These are phyloP conservation scores for Liquidambar formosana DNA, from an alignment of 164 flowering plant species.

Conservation along the genomic window DNA sequence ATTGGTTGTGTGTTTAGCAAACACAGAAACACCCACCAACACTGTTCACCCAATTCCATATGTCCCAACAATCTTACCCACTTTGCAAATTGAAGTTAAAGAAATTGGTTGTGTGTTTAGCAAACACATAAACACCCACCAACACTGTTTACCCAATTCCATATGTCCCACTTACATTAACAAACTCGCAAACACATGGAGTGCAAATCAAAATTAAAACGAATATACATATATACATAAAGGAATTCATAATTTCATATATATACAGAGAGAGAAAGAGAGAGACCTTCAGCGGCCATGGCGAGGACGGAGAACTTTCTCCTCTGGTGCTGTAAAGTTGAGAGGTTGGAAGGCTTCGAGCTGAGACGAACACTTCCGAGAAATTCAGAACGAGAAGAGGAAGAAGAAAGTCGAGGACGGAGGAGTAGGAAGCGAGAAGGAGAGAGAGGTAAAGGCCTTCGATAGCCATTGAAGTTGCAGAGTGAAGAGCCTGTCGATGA, in stretches of 20 bases:
- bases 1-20: not conserved
- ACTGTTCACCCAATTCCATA: no score
- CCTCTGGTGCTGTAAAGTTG: slow-evolving; percentile 20
- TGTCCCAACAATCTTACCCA: not conserved
- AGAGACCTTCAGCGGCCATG: slow-evolving; percentile 53
- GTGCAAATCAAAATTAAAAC: not conserved
- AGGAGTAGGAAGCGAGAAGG: slow-evolving; percentile 25
- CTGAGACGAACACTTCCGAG: slow-evolving; percentile 33
- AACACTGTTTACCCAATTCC: no score
- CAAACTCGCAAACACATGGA: not conserved
- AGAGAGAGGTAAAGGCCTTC: slow-evolving; percentile 26
- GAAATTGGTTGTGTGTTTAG: not conserved
- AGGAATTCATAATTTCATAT: not conserved
- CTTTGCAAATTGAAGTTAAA: not conserved
- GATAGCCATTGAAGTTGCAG: slow-evolving; percentile 31
- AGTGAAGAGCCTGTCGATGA: slow-evolving; percentile 20
- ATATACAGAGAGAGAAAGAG: not conserved
- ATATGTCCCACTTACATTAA: not conserved
- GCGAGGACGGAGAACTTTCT: slow-evolving; percentile 55
- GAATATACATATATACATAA: not conserved
- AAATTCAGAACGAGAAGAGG: slow-evolving; percentile 35
- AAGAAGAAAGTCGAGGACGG: slow-evolving; percentile 30
- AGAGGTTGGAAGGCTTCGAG: slow-evolving; percentile 8
- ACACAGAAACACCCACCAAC: not conserved
- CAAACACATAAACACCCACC: not conserved